phyloP scores from a whole-genome alignment of 768 basidiomycete species.

The Mycena olivaceomarginata region DNA sequence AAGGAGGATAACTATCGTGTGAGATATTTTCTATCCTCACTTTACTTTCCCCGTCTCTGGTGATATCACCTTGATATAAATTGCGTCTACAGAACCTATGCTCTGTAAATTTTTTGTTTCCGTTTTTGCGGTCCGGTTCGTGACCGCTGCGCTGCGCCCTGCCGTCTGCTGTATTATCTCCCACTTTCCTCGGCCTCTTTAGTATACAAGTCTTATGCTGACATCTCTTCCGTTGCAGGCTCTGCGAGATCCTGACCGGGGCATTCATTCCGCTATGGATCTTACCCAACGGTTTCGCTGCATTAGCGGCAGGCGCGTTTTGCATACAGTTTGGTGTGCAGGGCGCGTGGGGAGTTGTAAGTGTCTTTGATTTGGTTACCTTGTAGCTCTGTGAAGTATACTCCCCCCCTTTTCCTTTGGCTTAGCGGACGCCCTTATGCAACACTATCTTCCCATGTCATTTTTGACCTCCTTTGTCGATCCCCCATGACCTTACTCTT shows the following conservation, averaged over 20 bases:
- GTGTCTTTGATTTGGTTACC: conserved; percentile 43
- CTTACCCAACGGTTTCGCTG: conserved; percentile 71
- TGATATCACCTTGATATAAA: conserved; percentile 15
- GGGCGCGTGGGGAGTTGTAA: conserved; percentile 81
- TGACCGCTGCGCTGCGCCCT: conserved; percentile 7
- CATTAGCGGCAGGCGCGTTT: conserved; percentile 81
- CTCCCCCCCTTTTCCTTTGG: conserved; percentile 4
- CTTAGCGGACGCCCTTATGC: conserved; percentile 11
- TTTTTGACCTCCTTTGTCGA: conserved; percentile 12
- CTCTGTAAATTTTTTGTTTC: too few relatives aligned
- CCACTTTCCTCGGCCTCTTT: conserved; percentile 18
- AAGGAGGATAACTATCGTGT: conserved; percentile 87
- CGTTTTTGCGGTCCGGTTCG: not conserved
- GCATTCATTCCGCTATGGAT: conserved; percentile 82
- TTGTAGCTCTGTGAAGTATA: conserved; percentile 18
- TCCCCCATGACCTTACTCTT: conserved; percentile 5
- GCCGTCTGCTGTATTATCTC: conserved; percentile 1
- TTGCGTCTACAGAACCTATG: conserved; percentile 20
- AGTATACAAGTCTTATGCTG: conserved; percentile 21
- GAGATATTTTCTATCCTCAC: conserved; percentile 44
- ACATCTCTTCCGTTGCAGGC: conserved; percentile 45
- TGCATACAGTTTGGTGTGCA: conserved; percentile 83
- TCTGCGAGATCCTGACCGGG: conserved; percentile 61
- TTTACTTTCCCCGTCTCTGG: conserved; percentile 19
- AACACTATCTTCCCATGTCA: conserved; percentile 5